Evolutionary conservation across 1,284 basidiomycete genomes (phyloP), one percentile per base, ranked within the genome.

Genomic region (Sphaerobolus stellatus): DNA sequence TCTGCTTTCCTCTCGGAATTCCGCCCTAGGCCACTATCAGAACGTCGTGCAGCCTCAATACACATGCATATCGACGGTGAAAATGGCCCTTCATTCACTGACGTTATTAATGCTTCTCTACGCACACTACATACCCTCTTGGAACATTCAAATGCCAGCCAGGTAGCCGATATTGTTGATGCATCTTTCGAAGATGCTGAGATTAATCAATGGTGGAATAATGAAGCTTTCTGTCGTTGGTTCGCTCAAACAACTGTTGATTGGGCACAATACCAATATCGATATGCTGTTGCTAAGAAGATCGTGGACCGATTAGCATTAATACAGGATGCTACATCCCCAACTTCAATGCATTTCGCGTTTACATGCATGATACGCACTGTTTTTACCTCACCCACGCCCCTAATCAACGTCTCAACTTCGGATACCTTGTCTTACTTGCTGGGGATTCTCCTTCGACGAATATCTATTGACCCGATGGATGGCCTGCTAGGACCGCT

Each of bases 261-360:
- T 60, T 96, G 92, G 87, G 82, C 92, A 7, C 89, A 89, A 62
- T 90, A 95, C 57, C 93, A 96, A 67, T 96, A 96, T 69, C 90
- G 95, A 30, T 94, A 92, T 66, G 86, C 90, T 18, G 83, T 98
- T 2, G 92, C 95, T 9, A 90, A 89, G 2, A 82, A 86, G 62
- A 75, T 98, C 8, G 85, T 97, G 33, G 94, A 98, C 66, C 80
- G 83, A 27, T 79, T 98, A 5, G 76, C 87, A 31, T 82, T 86
- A 59, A 78, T 81, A 43, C 83, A 84, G 61, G 91, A 93, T 57
- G 67, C 76, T 1, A 64, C 76, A 1, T 66, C 75, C 22, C 71
- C 80, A 4, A 77, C 78, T 4, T 62, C 76, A 18, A 78, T 88
- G 64, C 89, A 92, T 54, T 76, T 73, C 50, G 81, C 91, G 0